phyloP scores from a whole-genome alignment of 2,329 filamentous ascomycete genomes.

The Fusarium fracticaudum region DNA sequence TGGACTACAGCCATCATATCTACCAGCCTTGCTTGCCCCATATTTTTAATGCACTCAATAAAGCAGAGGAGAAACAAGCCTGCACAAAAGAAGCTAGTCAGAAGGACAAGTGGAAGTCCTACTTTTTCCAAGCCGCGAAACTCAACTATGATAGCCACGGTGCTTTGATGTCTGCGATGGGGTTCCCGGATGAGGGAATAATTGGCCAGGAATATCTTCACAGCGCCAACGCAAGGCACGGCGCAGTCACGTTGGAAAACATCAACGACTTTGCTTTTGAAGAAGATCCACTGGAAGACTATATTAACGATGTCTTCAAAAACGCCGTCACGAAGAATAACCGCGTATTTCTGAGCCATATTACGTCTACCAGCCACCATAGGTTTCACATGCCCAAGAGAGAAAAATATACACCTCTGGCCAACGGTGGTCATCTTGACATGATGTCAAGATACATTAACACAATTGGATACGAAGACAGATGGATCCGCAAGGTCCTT shows the following conservation, averaged over 20 bases:
- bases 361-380: conserved; percentile 49
- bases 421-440: conserved; percentile 22
- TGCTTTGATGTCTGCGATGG: conserved; percentile 42
- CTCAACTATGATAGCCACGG: conserved; percentile 47
- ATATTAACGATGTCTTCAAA: conserved; percentile 44
- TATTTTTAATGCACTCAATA: conserved; percentile 47
- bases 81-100: too few species aligned
- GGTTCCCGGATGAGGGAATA: conserved; percentile 42
- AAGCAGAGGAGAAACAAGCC: background rate
- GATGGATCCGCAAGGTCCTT: conserved; percentile 44
- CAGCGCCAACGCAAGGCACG: conserved; percentile 42
- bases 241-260: conserved; percentile 41
- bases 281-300: conserved; percentile 44
- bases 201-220: conserved; percentile 44
- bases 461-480: conserved; percentile 43
- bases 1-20: conserved; percentile 51
- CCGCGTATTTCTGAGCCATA: conserved; percentile 46
- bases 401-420: conserved; percentile 40
- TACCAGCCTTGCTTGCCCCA: conserved; percentile 57
- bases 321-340: conserved; percentile 42
- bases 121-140: conserved; percentile 32
- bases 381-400: conserved; percentile 42
- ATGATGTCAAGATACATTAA: conserved; percentile 46
- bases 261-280: conserved; percentile 49
- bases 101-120: conserved; percentile 44